Percentiles rank a stretch among this genome's conserved stretches.
Conservation (phyloP, 2,329 filamentous ascomycete genomes). For the Venturia pyrina region DNA sequence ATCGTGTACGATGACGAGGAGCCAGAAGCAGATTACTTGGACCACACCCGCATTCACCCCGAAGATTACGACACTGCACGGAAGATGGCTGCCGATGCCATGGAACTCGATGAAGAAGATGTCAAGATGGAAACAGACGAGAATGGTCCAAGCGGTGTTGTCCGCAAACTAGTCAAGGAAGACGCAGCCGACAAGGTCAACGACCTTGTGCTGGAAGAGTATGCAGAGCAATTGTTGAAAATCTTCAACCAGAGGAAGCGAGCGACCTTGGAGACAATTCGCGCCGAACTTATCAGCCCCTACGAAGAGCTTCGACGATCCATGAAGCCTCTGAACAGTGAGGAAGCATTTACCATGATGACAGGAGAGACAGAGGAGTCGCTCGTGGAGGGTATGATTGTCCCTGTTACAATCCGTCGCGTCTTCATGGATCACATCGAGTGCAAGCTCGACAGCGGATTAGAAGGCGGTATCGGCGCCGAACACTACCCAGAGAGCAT, state of each 20-base stretch:
- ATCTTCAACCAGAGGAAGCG: constrained; percentile 93
- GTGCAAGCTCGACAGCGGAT: constrained; percentile 84
- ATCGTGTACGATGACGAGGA: constrained; percentile 81
- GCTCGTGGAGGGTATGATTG: constrained; percentile 79
- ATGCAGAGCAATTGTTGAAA: constrained; percentile 86
- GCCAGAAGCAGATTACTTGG: constrained; percentile 76
- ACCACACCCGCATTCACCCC: constrained; percentile 94
- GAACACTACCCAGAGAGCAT: constrained; percentile 69
- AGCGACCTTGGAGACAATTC: constrained; percentile 90
- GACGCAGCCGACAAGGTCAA: constrained; percentile 92
- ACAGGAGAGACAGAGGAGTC: constrained; percentile 86
- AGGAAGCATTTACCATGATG: constrained; percentile 91
- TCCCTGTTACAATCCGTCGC: constrained; percentile 78
- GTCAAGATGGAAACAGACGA: constrained; percentile 91
- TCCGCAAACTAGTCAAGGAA: constrained; percentile 89
- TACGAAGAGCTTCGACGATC: constrained; percentile 88
- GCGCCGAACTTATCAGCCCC: constrained; percentile 80
- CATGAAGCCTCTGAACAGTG: constrained; percentile 58
- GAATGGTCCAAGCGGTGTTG: constrained; percentile 79
- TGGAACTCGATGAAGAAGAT: constrained; percentile 95
- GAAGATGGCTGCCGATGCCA: constrained; percentile 95
- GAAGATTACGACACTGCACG: constrained; percentile 97
- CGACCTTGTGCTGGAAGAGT: constrained; percentile 91
- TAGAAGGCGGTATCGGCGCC: constrained; percentile 78
- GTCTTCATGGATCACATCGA: constrained; percentile 90